phyloP scores from a whole-genome alignment of 106 monocot species.

The Allium sativum region DNA sequence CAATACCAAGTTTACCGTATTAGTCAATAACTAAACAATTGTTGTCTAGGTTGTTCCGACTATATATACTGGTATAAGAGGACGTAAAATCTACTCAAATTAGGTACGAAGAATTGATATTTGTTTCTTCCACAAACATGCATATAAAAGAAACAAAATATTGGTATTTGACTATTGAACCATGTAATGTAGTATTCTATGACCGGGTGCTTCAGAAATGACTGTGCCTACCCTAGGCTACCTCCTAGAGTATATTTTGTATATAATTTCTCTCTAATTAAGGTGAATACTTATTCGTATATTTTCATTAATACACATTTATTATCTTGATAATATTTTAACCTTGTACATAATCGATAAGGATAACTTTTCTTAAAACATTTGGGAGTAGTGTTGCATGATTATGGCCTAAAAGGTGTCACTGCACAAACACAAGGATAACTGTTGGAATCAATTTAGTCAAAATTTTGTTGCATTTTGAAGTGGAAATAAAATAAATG shows the following conservation, averaged over 20 bases:
- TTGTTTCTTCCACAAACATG: neutral
- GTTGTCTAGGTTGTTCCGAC: slow-evolving; percentile 83
- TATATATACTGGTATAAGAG: slow-evolving; percentile 73
- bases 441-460: too few species aligned
- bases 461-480: too few species aligned
- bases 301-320: too few species aligned
- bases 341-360: too few species aligned
- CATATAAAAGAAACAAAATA: neutral
- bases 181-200: slow-evolving; percentile 66
- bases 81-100: slow-evolving; percentile 81
- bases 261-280: slow-evolving; percentile 87
- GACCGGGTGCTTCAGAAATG: slow-evolving; percentile 77
- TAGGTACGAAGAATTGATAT: slow-evolving; percentile 38
- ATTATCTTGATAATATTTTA: too few species aligned
- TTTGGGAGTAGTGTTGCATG: too few species aligned
- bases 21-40: neutral
- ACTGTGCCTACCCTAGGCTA: slow-evolving; percentile 37
- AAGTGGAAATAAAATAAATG: too few species aligned
- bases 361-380: too few species aligned
- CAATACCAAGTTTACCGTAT: neutral
- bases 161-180: neutral
- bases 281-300: too few species aligned
- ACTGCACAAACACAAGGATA: too few species aligned
- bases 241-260: slow-evolving; percentile 67
- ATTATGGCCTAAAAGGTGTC: too few species aligned